phyloP scores from a whole-genome alignment of 2,329 filamentous ascomycete species.

The Stagonosporopsis chrysanthemi region DNA sequence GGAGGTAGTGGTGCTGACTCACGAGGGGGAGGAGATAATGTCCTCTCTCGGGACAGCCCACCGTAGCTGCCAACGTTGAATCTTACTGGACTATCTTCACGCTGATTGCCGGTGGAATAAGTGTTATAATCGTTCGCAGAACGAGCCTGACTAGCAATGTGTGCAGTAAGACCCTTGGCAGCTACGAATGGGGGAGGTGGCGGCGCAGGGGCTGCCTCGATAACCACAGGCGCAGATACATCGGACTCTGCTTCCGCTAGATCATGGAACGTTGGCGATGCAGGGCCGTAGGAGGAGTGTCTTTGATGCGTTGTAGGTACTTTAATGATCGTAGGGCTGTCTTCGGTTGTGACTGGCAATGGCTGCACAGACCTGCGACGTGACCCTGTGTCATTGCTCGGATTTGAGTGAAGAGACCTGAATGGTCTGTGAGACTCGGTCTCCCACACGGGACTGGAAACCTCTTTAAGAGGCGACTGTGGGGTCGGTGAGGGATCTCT shows the following conservation, averaged over 20 bases:
- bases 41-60: slow-evolving; percentile 34
- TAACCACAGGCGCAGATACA: neutral
- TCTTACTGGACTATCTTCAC: slow-evolving; percentile 32
- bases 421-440: slow-evolving; percentile 43
- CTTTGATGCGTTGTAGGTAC: slow-evolving; percentile 31
- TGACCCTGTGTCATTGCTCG: slow-evolving; percentile 36
- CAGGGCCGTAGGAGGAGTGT: slow-evolving; percentile 42
- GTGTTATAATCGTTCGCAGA: neutral
- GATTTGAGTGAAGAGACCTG: slow-evolving; percentile 50
- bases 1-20: slow-evolving; percentile 38
- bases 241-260: slow-evolving; percentile 16
- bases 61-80: slow-evolving; percentile 37
- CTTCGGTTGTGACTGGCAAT: slow-evolving; percentile 46
- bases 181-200: neutral
- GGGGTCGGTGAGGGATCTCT: slow-evolving; percentile 47
- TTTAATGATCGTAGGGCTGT: slow-evolving; percentile 33
- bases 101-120: slow-evolving; percentile 15
- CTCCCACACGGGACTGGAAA: slow-evolving; percentile 19
- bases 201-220: neutral
- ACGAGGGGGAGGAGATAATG: slow-evolving; percentile 41
- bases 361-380: slow-evolving; percentile 51
- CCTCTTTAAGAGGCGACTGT: slow-evolving; percentile 44
- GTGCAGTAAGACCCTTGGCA: slow-evolving; percentile 14
- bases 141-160: slow-evolving; percentile 17
- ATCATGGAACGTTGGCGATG: slow-evolving; percentile 33